phyloP scores from a whole-genome alignment of 306 rosid genomes.

The Prunus mume region DNA sequence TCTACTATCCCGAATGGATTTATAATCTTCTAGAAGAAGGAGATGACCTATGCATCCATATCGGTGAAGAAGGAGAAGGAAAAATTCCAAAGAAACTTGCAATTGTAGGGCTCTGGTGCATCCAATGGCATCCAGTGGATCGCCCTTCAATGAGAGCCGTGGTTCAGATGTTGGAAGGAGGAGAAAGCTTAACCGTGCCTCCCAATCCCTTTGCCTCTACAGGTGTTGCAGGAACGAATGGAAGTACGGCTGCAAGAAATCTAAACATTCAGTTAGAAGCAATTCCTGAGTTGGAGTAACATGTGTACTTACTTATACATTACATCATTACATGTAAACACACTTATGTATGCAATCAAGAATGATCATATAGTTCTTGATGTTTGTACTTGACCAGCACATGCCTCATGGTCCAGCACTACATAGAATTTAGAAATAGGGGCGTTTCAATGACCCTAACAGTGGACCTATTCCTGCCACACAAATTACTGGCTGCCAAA shows the following conservation, averaged over 20 bases:
- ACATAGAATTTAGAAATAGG: no score
- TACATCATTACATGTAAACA: not conserved
- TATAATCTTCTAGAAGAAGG: not conserved
- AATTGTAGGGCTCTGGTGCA: slow-evolving; percentile 14
- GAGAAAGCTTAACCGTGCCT: slow-evolving; percentile 1
- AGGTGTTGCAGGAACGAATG: not conserved
- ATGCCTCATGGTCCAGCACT: no score
- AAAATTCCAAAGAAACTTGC: not conserved
- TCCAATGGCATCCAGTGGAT: not conserved
- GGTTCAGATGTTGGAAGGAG: slow-evolving; percentile 7
- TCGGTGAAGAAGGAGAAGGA: not conserved
- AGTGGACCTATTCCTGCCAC: no score
- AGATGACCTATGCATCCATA: not conserved
- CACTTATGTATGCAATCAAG: not conserved
- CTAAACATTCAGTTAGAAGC: not conserved
- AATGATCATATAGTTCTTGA: no score
- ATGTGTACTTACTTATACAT: not conserved
- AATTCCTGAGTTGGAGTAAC: slow-evolving; percentile 10
- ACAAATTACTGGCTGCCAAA: no score
- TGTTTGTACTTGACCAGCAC: no score
- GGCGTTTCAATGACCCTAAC: no score
- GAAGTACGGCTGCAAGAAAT: not conserved
- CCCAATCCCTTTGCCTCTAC: slow-evolving; percentile 1
- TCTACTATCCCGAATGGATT: slow-evolving; percentile 16
- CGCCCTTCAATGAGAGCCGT: not conserved